Percentiles rank a stretch among this genome's conserved stretches.
These are phyloP conservation scores for Kodamaea jinghongensis DNA, from an alignment of 805 yeast species.

Conservation along the genomic window DNA sequence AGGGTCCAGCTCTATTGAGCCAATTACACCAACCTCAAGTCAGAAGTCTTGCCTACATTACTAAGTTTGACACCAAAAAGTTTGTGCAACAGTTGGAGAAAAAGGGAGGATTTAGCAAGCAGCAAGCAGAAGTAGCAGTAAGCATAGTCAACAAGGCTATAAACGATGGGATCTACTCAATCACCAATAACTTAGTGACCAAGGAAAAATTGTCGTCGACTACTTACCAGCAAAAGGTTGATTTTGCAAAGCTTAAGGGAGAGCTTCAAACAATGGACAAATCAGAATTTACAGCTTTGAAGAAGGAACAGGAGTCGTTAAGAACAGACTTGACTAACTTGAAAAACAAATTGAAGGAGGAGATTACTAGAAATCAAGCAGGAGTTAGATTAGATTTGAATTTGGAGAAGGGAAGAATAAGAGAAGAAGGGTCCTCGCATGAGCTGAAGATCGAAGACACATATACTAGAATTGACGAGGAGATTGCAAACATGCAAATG, in stretches of 20 bases:
- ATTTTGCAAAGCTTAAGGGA: constrained; percentile 90
- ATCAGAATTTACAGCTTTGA: constrained; percentile 76
- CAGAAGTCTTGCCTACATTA: constrained; percentile 24
- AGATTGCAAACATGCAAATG: constrained; percentile 89
- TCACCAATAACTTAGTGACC: constrained; percentile 76
- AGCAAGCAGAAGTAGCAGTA: constrained; percentile 81
- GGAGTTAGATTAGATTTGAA: constrained; percentile 88
- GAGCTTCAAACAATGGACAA: constrained; percentile 87
- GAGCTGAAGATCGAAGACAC: constrained; percentile 93
- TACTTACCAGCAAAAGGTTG: constrained; percentile 94
- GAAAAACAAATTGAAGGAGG: constrained; percentile 82
- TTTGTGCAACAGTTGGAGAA: constrained; percentile 64
- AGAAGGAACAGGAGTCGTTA: constrained; percentile 83
- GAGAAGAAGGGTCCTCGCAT: constrained; percentile 91
- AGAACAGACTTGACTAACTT: constrained; percentile 82
- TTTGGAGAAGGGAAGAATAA: constrained; percentile 89
- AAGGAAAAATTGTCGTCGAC: constrained; percentile 79
- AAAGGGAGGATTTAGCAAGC: constrained; percentile 64
- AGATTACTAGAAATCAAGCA: constrained; percentile 85
- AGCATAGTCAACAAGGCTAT: constrained; percentile 69
- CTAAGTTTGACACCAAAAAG: constrained; percentile 71
- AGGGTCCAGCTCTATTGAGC: too few relatives aligned
- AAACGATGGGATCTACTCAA: constrained; percentile 73
- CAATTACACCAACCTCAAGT: background rate
- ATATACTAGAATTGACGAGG: constrained; percentile 92